phyloP scores from a whole-genome alignment of 345 rosid genomes.

The Cardamine resedifolia region DNA sequence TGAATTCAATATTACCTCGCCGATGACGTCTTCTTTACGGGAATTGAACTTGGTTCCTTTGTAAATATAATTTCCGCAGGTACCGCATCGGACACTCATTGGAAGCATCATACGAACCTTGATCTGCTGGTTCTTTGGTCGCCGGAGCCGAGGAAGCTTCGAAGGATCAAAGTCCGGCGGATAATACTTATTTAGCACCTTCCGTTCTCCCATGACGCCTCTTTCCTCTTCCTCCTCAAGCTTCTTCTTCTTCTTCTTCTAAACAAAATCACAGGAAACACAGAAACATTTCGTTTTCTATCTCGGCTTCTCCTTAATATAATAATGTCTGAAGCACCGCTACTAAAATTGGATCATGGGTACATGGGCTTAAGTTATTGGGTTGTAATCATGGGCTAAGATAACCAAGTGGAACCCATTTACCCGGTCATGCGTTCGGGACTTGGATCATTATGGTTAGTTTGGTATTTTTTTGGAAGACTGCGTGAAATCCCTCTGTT shows the following conservation, averaged over 20 bases:
- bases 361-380: neutral
- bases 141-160: conserved; percentile 67
- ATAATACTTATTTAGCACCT: conserved; percentile 86
- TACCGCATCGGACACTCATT: conserved; percentile 91
- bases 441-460: neutral
- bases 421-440: neutral
- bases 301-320: neutral
- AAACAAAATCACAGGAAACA: neutral
- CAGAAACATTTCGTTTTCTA: neutral
- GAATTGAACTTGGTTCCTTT: conserved; percentile 95
- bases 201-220: conserved; percentile 82
- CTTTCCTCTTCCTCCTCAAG: conserved; percentile 18
- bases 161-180: conserved; percentile 96
- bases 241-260: conserved; percentile 24
- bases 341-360: neutral
- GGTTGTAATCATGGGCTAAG: neutral
- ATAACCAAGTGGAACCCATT: neutral
- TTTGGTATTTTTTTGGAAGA: no score
- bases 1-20: conserved; percentile 59
- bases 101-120: conserved; percentile 98
- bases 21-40: conserved; percentile 82
- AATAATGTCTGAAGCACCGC: neutral
- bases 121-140: conserved; percentile 87
- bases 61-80: conserved; percentile 88
- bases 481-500: no score